Percentiles rank a stretch among this genome's conserved stretches.
Evolutionary conservation across 2,329 filamentous ascomycete genomes (phyloP).

Genomic region (Verticillium tricorpus): DNA sequence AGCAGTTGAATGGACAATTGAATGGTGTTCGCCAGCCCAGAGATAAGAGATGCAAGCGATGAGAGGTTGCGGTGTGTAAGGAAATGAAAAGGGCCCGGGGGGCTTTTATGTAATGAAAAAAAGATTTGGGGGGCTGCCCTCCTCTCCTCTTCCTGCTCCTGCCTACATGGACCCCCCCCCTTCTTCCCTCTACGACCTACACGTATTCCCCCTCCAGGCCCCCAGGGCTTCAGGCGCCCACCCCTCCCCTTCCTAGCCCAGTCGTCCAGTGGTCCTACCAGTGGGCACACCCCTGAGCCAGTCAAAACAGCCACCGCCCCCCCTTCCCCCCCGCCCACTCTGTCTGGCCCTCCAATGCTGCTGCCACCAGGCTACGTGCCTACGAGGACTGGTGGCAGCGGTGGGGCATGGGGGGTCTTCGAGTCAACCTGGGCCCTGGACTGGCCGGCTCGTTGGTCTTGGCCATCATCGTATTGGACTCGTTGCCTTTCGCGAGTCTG

Average conservation of each 20-base stretch:
- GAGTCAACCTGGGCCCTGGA: neutral
- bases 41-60: slow-evolving; percentile 16
- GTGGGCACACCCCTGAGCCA: neutral
- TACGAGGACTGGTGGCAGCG: neutral
- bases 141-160: neutral
- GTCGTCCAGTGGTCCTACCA: no score
- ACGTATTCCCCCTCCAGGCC: neutral
- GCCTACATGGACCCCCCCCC: neutral
- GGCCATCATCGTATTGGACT: neutral
- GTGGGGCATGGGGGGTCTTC: neutral
- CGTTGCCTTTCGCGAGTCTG: neutral
- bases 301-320: neutral
- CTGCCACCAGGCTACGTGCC: neutral
- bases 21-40: slow-evolving; percentile 14
- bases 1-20: slow-evolving; percentile 12
- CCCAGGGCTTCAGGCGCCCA: neutral
- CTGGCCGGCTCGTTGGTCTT: neutral
- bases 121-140: slow-evolving; percentile 3
- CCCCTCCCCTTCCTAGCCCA: no score
- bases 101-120: slow-evolving; percentile 17
- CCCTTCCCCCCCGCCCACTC: neutral
- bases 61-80: slow-evolving; percentile 17
- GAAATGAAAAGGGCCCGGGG: slow-evolving; percentile 13
- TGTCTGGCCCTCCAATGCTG: neutral
- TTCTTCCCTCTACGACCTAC: neutral